Evolutionary conservation across 2,329 filamentous ascomycete species (phyloP).

Genomic region (Pseudogymnoascus pannorum): DNA sequence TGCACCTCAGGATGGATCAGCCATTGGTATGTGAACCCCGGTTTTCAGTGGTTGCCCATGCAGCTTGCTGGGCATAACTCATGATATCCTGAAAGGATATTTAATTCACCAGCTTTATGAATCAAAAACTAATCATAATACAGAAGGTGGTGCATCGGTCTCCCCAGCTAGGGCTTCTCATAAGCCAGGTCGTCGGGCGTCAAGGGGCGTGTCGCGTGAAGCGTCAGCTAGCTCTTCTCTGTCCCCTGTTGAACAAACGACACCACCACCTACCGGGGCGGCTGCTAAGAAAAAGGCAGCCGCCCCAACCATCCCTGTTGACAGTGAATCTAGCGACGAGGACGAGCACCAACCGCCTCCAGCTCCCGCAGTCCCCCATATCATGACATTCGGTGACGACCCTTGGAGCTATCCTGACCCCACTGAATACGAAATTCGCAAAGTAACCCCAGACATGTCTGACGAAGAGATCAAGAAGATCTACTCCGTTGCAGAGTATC

Average conservation of each 20-base stretch:
- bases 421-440: conserved; percentile 86
- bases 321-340: conserved; percentile 35
- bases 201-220: conserved; percentile 28
- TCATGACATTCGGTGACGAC: conserved; percentile 84
- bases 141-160: neutral
- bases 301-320: conserved; percentile 35
- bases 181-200: neutral
- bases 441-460: conserved; percentile 65
- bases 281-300: conserved; percentile 55
- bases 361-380: conserved; percentile 51
- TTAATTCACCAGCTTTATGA: conserved; percentile 1
- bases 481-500: conserved; percentile 80
- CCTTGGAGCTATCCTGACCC: conserved; percentile 87
- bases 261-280: conserved; percentile 48
- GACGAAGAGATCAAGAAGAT: conserved; percentile 83
- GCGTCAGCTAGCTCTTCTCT: conserved; percentile 54
- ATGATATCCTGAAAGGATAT: neutral
- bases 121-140: neutral
- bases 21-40: conserved; percentile 41
- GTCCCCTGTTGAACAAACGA: conserved; percentile 39
- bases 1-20: conserved; percentile 56
- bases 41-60: neutral
- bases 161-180: neutral
- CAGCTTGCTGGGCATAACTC: neutral
- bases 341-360: conserved; percentile 52